These are phyloP conservation scores for Triadica sebifera DNA, from an alignment of 345 rosid genomes.

Conservation along the genomic window DNA sequence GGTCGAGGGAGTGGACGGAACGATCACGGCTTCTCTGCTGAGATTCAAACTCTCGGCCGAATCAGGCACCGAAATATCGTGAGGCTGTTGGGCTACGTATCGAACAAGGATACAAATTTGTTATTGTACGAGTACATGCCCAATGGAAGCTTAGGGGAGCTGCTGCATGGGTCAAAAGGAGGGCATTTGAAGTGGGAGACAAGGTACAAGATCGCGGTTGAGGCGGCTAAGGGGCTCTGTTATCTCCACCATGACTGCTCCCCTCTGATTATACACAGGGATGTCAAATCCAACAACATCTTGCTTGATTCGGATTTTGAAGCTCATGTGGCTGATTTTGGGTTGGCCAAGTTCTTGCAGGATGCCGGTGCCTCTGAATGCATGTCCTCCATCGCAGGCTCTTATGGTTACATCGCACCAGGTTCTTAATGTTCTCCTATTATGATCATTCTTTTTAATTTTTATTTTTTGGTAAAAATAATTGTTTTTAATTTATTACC, in stretches of 20 bases:
- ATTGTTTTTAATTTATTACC: no score
- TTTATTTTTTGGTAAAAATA: no score
- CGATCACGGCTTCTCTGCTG: conserved; percentile 90
- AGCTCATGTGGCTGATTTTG: conserved; percentile 95
- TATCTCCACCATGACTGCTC: conserved; percentile 94
- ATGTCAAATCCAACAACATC: conserved; percentile 88
- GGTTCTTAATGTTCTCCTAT: conserved; percentile 31
- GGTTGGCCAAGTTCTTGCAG: conserved; percentile 87
- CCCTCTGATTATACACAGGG: conserved; percentile 85
- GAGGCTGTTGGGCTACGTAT: conserved; percentile 67
- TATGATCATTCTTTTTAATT: neutral
- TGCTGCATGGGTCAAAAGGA: conserved; percentile 81
- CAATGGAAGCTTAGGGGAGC: conserved; percentile 86
- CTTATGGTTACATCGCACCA: conserved; percentile 95
- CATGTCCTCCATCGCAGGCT: conserved; percentile 88
- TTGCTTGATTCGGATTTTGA: conserved; percentile 71
- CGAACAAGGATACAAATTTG: conserved; percentile 83
- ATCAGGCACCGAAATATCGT: conserved; percentile 87
- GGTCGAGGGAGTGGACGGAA: conserved; percentile 60
- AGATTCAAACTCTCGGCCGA: conserved; percentile 79
- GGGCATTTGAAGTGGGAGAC: conserved; percentile 84
- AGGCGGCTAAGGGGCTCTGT: conserved; percentile 82
- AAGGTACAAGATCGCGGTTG: conserved; percentile 60
- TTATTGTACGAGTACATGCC: conserved; percentile 85
- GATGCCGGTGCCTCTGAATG: conserved; percentile 80